Base-by-base conservation (phyloP, 2,329 filamentous ascomycete species). In the Monosporascus sp. region DNA sequence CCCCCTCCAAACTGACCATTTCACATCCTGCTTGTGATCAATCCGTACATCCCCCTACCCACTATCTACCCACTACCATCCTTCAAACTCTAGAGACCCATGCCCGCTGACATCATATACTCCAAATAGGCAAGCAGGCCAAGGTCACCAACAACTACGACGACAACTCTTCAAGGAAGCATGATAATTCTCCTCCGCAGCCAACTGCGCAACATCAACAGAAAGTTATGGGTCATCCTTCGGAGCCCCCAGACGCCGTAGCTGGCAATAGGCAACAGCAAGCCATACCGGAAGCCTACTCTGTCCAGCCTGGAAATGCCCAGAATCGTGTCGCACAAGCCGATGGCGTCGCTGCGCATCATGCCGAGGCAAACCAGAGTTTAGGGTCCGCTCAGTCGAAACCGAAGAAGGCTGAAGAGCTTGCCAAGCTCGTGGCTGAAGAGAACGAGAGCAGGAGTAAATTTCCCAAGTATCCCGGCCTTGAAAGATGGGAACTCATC, bases 381-480 rank as follows among this genome's bases (percentile, higher is more conserved):
- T 62, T 73, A 16, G 60, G 61, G 24, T 55, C 64, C 48, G 63
- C 63, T 52, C 72, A 71, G 54, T 59, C 64, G 37, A 82, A 70
- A 65, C 69, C 57, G 57, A 76, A 71, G 70, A 77, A 70, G 57
- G 71, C 77, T 53, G 79, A 80, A 57, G 86, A 90, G 57, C 80
- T 97, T 27, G 88, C 91, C 68, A 86, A 88, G 65, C 86, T 97
- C 41, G 85, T 99, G 1, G 90, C 91, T 53, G 94, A 97, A 69
- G 94, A 97, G 77, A 90, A 91, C 56, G 88, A 90, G 65, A 90
- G 78, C 73, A 90, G 86, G 70, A 85, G 85, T 68, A 96, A 92
- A 71, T 86, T 97, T 66, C 93, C 94, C 41, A 82, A 78, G 62
- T 96, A 96, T 65, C 89, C 90, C 1, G 90, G 90, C 38, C 76